These are phyloP conservation scores for Pyrenula massariospora DNA, from an alignment of 495 filamentous ascomycete species.

Conservation along the genomic window DNA sequence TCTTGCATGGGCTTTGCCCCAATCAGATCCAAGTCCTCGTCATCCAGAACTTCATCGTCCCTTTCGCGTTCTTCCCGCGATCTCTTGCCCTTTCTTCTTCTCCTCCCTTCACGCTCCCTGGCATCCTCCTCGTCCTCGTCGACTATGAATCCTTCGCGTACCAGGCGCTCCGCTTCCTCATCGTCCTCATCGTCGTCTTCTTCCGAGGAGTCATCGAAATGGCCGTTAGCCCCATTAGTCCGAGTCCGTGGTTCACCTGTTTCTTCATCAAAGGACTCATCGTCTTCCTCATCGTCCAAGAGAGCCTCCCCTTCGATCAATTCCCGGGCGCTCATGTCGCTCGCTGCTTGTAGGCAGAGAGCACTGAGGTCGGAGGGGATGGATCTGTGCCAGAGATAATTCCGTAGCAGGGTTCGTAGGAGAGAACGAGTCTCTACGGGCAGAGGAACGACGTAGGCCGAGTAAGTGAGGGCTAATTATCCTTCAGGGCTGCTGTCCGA, in stretches of 20 bases:
- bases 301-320: slow-evolving; percentile 77
- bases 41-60: slow-evolving; percentile 82
- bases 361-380: neutral
- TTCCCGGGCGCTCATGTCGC: slow-evolving; percentile 61
- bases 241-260: slow-evolving; percentile 49
- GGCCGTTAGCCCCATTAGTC: slow-evolving; percentile 25
- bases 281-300: slow-evolving; percentile 81
- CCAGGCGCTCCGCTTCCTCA: slow-evolving; percentile 64
- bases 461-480: no score
- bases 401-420: no score
- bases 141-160: slow-evolving; percentile 91
- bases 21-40: slow-evolving; percentile 93
- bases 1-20: slow-evolving; percentile 28
- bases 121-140: slow-evolving; percentile 82
- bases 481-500: neutral
- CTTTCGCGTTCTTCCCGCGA: slow-evolving; percentile 60
- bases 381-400: no score
- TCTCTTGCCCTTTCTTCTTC: slow-evolving; percentile 57
- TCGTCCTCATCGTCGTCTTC: slow-evolving; percentile 97
- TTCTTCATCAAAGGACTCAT: slow-evolving; percentile 78
- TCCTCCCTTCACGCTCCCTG: slow-evolving; percentile 42
- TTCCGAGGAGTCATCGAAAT: slow-evolving; percentile 74
- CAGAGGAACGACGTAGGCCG: no score
- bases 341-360: neutral
- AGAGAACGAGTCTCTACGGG: no score